Evolutionary conservation across 805 yeast species (phyloP), one percentile per base, ranked within the genome.

Genomic region (Candida koratica): DNA sequence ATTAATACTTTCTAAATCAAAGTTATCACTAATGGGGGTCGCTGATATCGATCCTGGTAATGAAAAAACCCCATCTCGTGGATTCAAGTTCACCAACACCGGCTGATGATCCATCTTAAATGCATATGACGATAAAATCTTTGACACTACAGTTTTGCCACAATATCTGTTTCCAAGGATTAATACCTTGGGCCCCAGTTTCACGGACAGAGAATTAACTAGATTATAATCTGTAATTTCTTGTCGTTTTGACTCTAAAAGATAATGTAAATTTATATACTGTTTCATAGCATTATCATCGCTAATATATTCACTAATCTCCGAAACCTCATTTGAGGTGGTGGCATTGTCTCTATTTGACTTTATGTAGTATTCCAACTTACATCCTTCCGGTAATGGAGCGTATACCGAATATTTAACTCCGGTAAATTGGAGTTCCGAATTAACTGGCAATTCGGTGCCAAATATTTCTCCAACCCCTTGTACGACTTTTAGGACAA

Each of bases 381-480:
- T 64, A 48, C 86, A 78, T 4, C 95, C 95, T 23, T 74, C 76
- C 45, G 75, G 76, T 11, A 61, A 49, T 1, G 71, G 71, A 5
- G 71, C 61, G 39, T 58, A 66, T 4, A 67, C 39, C 18, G 67
- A 55, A 38, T 53, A 57, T 42, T 66, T 67, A 15, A 53, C 61
- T 4, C 73, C 73, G 9, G 64, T 47, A 17, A 67, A 44, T 29
- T 51, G 55, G 22, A 62, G 27, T 15, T 78, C 84, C 1, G 71
- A 67, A 39, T 83, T 85, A 28, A 71, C 65, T 2, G 96, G 84
- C 16, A 93, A 71, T 55, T 93, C 99, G 3, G 96, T 86, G 16
- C 98, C 99, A 58, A 83, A 86, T 7, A 88, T 74, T 61, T 93
- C 98, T 2, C 86, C 96, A 2, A 79, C 70, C 3, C 98, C 99